Conservation (phyloP, 768 basidiomycete species). For the Tricholoma matsutake region DNA sequence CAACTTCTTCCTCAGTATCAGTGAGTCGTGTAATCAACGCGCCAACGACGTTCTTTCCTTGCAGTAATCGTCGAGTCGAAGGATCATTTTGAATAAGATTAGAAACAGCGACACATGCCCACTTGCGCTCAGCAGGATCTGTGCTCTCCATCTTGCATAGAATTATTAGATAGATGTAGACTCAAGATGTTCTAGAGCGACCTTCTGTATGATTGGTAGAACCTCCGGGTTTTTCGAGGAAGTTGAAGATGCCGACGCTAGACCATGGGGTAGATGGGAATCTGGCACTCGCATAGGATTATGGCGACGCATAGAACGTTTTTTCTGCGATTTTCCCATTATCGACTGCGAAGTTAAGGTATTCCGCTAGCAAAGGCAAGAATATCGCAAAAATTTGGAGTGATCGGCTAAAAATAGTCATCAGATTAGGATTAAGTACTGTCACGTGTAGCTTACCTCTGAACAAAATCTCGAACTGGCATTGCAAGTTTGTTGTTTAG, state of each 20-base stretch:
- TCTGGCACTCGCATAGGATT: constrained; percentile 95
- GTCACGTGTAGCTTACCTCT: no score
- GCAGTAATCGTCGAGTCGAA: constrained; percentile 83
- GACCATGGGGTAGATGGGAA: constrained; percentile 82
- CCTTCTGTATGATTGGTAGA: constrained; percentile 89
- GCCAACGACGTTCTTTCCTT: constrained; percentile 89
- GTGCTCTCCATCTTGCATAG: constrained; percentile 65
- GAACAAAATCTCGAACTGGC: no score
- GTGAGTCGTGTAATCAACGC: constrained; percentile 82
- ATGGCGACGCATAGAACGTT: constrained; percentile 78
- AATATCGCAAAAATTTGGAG: background rate
- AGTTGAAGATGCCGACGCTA: constrained; percentile 66
- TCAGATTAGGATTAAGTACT: no score
- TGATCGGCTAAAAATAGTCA: background rate
- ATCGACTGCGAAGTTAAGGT: background rate
- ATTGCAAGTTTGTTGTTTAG: no score
- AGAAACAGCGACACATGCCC: constrained; percentile 96
- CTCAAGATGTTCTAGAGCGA: constrained; percentile 22
- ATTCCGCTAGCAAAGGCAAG: background rate
- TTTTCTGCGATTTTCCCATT: constrained; percentile 96
- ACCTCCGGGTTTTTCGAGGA: constrained; percentile 78
- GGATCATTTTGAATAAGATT: constrained; percentile 95
- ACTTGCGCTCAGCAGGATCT: constrained; percentile 81
- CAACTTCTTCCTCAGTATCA: constrained; percentile 87
- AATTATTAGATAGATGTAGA: background rate